Evolutionary conservation across 352 stramenopile genomes (phyloP).

Genomic region (Pythium phragmiticola): DNA sequence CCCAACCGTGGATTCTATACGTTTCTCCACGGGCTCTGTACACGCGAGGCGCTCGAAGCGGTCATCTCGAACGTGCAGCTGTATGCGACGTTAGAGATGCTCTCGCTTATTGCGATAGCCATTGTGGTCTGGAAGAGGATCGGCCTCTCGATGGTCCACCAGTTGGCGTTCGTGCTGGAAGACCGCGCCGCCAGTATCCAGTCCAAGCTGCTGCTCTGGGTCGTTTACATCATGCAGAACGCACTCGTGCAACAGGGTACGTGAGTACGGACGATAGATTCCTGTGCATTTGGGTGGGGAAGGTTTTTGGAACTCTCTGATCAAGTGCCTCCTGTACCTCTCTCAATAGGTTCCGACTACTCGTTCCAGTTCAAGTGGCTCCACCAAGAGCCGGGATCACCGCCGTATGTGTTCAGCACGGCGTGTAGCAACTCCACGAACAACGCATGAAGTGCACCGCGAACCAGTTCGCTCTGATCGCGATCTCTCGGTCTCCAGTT

Average conservation of each 20-base stretch:
- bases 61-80: slow-evolving; percentile 16
- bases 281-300: neutral
- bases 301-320: neutral
- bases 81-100: slow-evolving; percentile 14
- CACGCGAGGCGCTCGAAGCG: neutral
- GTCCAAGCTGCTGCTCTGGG: slow-evolving; percentile 22
- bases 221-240: slow-evolving; percentile 22
- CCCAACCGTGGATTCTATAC: slow-evolving; percentile 31
- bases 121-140: slow-evolving; percentile 10
- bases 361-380: slow-evolving; percentile 25
- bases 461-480: too few relatives aligned
- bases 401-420: neutral
- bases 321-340: too few relatives aligned
- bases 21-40: slow-evolving; percentile 23
- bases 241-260: slow-evolving; percentile 14
- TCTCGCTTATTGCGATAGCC: slow-evolving; percentile 9
- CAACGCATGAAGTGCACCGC: neutral
- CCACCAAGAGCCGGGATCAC: neutral
- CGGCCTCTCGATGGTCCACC: slow-evolving; percentile 18
- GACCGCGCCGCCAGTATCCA: slow-evolving; percentile 21
- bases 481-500: neutral
- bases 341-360: slow-evolving; percentile 18
- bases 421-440: neutral
- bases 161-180: slow-evolving; percentile 26
- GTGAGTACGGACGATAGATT: neutral